Base-by-base conservation (phyloP, 83 land plant species). In the Diphasiastrum complanatum region DNA sequence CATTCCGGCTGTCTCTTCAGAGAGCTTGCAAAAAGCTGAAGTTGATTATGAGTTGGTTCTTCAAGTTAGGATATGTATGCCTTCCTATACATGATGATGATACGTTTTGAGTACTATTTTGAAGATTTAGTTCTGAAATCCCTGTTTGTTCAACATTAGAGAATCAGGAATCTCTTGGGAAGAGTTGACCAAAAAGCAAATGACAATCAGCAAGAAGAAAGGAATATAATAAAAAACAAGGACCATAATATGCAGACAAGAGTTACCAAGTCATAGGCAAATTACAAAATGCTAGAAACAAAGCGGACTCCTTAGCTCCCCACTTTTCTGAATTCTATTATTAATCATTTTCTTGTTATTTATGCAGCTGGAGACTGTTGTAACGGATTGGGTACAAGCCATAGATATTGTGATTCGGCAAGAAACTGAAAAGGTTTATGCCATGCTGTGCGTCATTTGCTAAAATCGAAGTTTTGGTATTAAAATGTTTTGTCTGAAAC, bases 1-100 rank as follows among this genome's bases (percentile, higher is more conserved):
- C 0, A 45, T 74, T 29, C 77, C 77, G 24, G 32, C 51, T 20
- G 29, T 74, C 2, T 73, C 77, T 0, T 1, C 43, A 2, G 73
- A 74, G 1, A 34, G 63, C 18, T 12, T 31, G 32, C 45, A 51
- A 2, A 67, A 60, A 46, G 27, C 38, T 33, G 77, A 74, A 23
- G 55, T 62, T 1, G 77, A 74, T 34, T 74, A 66, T 28, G 77
- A 61, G 22, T 51, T 74, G 18, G 33, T 74, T 29, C 67, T 74
- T 3, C 76, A 74, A 55, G 77, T 74, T n/a, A 1, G 3, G n/a
- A 33, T 3, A 20, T 36, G 11, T 31, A 25, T 25, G 5, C 31
- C 16, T 26, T 23, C 6, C 0, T 25, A 23, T 41, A 16, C 1
- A 45, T 61, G 28, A 0, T 4, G 4, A 14, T n/a, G n/a, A 3